Base-by-base conservation (phyloP, 108 stramenopile species). In the Pseudonitzschia multiseries region DNA sequence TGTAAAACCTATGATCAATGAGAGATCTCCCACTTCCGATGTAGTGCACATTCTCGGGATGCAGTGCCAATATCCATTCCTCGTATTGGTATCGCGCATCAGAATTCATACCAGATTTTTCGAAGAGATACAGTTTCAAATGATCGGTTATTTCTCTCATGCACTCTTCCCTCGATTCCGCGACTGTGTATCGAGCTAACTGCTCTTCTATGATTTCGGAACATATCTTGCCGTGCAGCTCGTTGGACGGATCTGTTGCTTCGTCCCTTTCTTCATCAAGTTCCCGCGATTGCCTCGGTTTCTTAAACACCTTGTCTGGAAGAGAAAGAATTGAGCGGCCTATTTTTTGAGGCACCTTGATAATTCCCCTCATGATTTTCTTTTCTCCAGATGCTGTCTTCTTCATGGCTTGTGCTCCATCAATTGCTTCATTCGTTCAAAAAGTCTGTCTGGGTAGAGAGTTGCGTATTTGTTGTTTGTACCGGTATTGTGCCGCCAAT, bases 1-100 rank as follows among this genome's bases (percentile, higher is more conserved):
- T 62, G n/a, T 62, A 62, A 20, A 62, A 62, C 36, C 61, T 33
- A 40, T 62, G 61, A 33, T 62, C 61, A 18, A 62, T 62, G 4
- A 62, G 26, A 21, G 40, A 56, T 24, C 54, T 56, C 13, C 54
- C 54, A 10, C 54, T 62, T 18, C 21, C n/a, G 29, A 40, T 31
- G 29, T 36, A 33, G 8, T 62, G 0, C 5, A 62, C 61, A 33
- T 62, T 62, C 10, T 62, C 61, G 0, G 61, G 61, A 62, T 62
- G 61, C 0, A 62, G 33, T 17, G 61, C 20, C 0, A 21, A 14
- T 0, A 62, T 62, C 61, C 61, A 62, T 15, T 41, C 61, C 61
- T 62, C 32, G 20, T 62, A 62, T 8, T 41, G 14, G 4, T 24
- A 40, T 17, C 36, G 20, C 29, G 0, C 57, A 31, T n/a, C 40